Evolutionary conservation across 2,329 filamentous ascomycete genomes (phyloP).

Genomic region (Pleurostoma richardsiae): DNA sequence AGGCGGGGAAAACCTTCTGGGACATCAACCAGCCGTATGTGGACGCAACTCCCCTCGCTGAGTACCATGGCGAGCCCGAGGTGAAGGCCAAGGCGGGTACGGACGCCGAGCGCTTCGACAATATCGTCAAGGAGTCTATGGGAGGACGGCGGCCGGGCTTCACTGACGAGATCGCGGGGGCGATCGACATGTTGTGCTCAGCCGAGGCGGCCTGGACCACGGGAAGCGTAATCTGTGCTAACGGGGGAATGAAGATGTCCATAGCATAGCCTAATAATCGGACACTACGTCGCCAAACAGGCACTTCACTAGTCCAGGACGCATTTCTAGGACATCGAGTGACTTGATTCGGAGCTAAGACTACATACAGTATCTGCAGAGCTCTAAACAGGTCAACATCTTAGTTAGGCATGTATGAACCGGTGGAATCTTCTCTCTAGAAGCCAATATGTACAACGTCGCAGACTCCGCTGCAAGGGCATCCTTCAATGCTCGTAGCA

Average conservation of each 20-base stretch:
- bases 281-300: too few relatives aligned
- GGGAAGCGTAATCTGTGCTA: conserved; percentile 14
- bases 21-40: conserved; percentile 8
- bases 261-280: conserved; percentile 1
- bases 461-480: too few relatives aligned
- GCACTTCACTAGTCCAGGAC: too few relatives aligned
- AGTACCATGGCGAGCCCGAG: background rate
- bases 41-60: conserved; percentile 7
- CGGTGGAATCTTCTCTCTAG: too few relatives aligned
- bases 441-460: too few relatives aligned
- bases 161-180: conserved; percentile 31
- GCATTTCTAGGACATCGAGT: too few relatives aligned
- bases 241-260: conserved; percentile 12
- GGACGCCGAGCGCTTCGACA: conserved; percentile 3
- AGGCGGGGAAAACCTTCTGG: conserved; percentile 5
- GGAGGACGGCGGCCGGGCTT: conserved; percentile 47
- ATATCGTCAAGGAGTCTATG: conserved; percentile 5
- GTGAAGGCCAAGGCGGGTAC: background rate
- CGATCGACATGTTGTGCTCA: conserved; percentile 13
- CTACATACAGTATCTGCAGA: too few relatives aligned
- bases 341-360: too few relatives aligned
- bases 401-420: too few relatives aligned
- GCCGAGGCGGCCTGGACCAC: conserved; percentile 13
- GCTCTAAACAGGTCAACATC: too few relatives aligned
- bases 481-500: too few relatives aligned